Conservation (phyloP, 1,139 yeast genomes). For the Suhomyces maxii region DNA sequence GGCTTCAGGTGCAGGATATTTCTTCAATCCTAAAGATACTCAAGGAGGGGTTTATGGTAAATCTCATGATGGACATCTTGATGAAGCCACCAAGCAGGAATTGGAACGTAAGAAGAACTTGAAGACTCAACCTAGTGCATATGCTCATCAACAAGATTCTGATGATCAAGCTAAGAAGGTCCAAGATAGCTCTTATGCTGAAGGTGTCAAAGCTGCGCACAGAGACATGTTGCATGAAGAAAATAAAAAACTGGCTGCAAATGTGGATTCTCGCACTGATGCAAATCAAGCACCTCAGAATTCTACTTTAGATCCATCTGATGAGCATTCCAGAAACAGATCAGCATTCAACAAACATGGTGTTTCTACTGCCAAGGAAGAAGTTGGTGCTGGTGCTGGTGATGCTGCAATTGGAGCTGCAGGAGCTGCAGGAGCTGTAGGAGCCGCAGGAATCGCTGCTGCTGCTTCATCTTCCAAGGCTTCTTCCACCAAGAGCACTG, state of each 20-base stretch:
- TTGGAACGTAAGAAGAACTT: constrained; percentile 24
- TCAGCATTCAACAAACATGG: constrained; percentile 33
- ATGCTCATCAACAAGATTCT: constrained; percentile 18
- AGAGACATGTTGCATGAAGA: constrained; percentile 11
- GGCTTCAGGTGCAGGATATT: constrained; percentile 32
- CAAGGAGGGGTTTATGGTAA: constrained; percentile 32
- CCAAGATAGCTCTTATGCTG: constrained; percentile 17
- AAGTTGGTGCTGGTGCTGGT: constrained; percentile 10
- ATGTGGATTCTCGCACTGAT: neutral
- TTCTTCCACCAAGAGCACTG: neutral
- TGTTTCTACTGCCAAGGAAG: constrained; percentile 17
- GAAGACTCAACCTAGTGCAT: constrained; percentile 34
- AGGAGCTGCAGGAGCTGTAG: constrained; percentile 3
- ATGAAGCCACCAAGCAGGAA: constrained; percentile 32
- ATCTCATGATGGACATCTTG: constrained; percentile 4
- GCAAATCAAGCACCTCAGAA: neutral
- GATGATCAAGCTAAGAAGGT: constrained; percentile 15
- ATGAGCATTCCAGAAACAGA: constrained; percentile 30
- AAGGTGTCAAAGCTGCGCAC: constrained; percentile 18
- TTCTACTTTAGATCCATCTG: constrained; percentile 21
- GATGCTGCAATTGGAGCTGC: constrained; percentile 13
- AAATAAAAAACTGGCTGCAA: constrained; percentile 7
- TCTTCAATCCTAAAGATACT: constrained; percentile 39
- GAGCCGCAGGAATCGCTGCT: neutral
- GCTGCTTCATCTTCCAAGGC: neutral